Evolutionary conservation across 2,329 filamentous ascomycete species (phyloP).

Genomic region (Trichoderma simmonsii): DNA sequence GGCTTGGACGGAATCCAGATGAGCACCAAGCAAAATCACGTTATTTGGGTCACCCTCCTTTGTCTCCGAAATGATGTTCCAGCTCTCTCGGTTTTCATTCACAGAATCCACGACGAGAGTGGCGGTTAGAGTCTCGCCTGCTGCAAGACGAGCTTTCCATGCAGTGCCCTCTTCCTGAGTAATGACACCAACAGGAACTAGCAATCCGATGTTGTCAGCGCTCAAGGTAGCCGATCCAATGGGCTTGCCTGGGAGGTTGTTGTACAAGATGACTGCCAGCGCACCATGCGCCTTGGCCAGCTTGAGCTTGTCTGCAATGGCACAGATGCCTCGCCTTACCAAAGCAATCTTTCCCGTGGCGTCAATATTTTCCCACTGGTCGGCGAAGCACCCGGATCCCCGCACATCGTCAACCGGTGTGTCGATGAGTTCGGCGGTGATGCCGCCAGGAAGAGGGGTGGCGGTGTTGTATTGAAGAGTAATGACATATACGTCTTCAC

Average conservation of each 20-base stretch:
- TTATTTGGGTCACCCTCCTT: constrained; percentile 39
- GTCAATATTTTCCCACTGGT: constrained; percentile 42
- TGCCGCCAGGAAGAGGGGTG: constrained; percentile 38
- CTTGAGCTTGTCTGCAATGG: constrained; percentile 41
- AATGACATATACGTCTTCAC: constrained; percentile 42
- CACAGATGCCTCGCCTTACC: constrained; percentile 43
- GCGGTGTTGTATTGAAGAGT: constrained; percentile 46
- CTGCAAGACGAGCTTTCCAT: constrained; percentile 32
- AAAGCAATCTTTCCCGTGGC: constrained; percentile 43
- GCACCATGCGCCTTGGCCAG: constrained; percentile 42
- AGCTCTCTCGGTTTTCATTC: constrained; percentile 32
- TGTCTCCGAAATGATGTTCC: constrained; percentile 42
- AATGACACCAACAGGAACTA: constrained; percentile 35
- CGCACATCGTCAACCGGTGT: constrained; percentile 36
- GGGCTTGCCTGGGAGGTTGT: constrained; percentile 48
- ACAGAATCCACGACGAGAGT: constrained; percentile 34
- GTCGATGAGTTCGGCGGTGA: constrained; percentile 34
- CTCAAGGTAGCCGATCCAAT: constrained; percentile 49
- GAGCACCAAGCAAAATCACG: constrained; percentile 40
- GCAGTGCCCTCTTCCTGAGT: constrained; percentile 30
- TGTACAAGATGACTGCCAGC: constrained; percentile 53
- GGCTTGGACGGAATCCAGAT: constrained; percentile 38
- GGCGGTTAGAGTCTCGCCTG: constrained; percentile 31
- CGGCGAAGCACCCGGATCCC: constrained; percentile 38
- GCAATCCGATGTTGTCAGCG: constrained; percentile 31